A percentile compares a stretch with the other conserved stretches of the same genome.
These are phyloP conservation scores for Alliaria petiolata DNA, from an alignment of 345 rosid genomes.

Conservation along the genomic window DNA sequence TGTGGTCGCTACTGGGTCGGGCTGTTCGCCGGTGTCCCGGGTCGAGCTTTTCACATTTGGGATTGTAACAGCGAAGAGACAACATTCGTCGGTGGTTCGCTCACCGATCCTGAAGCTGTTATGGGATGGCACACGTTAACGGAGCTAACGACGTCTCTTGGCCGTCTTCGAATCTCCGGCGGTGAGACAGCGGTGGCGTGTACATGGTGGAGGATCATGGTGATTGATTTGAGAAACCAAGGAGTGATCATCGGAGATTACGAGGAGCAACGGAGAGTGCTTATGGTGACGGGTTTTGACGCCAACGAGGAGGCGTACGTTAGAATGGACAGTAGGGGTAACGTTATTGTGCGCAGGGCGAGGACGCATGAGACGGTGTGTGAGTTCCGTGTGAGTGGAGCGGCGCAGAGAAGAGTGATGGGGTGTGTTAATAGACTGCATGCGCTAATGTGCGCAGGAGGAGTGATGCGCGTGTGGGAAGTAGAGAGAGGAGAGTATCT, in stretches of 20 bases:
- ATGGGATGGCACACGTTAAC: constrained; percentile 76
- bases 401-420: constrained; percentile 36
- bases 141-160: constrained; percentile 56
- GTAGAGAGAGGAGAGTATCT: constrained; percentile 40
- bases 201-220: constrained; percentile 46
- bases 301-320: constrained; percentile 45
- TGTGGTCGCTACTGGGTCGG: constrained; percentile 88
- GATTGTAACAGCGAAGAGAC: constrained; percentile 46
- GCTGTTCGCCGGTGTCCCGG: constrained; percentile 73
- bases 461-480: constrained; percentile 63
- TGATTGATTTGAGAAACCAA: constrained; percentile 54
- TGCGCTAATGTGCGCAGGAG: constrained; percentile 65
- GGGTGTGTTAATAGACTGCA: constrained; percentile 69
- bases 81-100: constrained; percentile 46
- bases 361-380: constrained; percentile 43
- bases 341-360: constrained; percentile 54
- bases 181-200: constrained; percentile 67
- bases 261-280: constrained; percentile 37
- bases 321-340: constrained; percentile 47
- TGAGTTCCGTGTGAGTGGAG: constrained; percentile 40
- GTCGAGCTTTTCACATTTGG: constrained; percentile 81
- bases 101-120: constrained; percentile 71
- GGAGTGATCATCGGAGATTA: constrained; percentile 39
- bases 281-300: constrained; percentile 50
- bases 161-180: constrained; percentile 57